A percentile compares a stretch with the other conserved stretches of the same genome.
Evolutionary conservation across 331 rosid species (phyloP).

Genomic region (Acacia concinna): DNA sequence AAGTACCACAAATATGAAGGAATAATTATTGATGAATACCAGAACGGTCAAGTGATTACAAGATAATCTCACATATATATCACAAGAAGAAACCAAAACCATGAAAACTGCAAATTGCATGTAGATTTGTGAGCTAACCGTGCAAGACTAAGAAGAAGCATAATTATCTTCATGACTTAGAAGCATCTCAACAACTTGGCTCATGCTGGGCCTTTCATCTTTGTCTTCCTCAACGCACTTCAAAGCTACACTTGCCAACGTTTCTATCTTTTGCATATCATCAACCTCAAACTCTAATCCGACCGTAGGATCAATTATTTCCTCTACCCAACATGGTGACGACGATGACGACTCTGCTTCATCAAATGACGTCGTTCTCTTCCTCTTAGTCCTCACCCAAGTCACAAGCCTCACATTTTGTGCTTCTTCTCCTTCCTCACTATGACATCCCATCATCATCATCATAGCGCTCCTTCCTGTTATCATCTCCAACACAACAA

Average conservation of each 20-base stretch:
- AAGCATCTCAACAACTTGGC: constrained; percentile 36
- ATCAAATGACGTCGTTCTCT: neutral
- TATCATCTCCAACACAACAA: constrained; percentile 35
- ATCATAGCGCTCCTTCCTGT: constrained; percentile 27
- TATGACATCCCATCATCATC: neutral
- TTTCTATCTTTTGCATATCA: neutral
- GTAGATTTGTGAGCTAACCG: neutral
- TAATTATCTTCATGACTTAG: neutral
- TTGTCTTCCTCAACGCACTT: constrained; percentile 31
- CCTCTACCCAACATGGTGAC: neutral
- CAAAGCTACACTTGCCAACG: constrained; percentile 30
- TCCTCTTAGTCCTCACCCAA: constrained; percentile 26
- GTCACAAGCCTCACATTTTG: constrained; percentile 14
- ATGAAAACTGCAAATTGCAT: neutral
- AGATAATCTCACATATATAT: neutral
- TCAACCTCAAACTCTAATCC: neutral
- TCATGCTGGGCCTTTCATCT: constrained; percentile 40
- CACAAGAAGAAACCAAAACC: neutral
- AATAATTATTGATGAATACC: neutral
- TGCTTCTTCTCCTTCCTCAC: neutral
- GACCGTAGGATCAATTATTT: neutral
- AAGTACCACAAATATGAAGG: neutral
- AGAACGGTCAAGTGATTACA: neutral
- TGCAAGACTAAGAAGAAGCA: neutral
- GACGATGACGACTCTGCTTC: neutral